These are phyloP conservation scores for Albizia julibrissin DNA, from an alignment of 306 rosid genomes.

Conservation along the genomic window DNA sequence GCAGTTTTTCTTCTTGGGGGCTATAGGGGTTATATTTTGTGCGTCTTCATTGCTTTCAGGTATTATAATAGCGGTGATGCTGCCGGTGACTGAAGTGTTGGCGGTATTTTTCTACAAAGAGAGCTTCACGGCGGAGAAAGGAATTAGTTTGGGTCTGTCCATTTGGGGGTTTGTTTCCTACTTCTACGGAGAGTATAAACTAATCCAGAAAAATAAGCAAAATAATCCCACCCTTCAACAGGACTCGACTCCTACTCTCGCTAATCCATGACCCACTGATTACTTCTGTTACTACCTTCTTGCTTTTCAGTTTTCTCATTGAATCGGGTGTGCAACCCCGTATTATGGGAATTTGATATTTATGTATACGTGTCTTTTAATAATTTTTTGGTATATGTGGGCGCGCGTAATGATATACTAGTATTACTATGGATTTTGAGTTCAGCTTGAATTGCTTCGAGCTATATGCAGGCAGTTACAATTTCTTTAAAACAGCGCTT, in stretches of 20 bases:
- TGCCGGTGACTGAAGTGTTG: conserved; percentile 60
- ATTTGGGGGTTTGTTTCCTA: conserved; percentile 86
- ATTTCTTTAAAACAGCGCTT: not conserved
- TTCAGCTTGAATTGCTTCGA: not conserved
- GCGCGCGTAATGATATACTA: too few species aligned
- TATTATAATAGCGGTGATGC: conserved; percentile 53
- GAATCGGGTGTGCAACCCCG: not conserved
- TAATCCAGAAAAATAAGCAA: conserved; percentile 31
- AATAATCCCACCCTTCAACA: conserved; percentile 5
- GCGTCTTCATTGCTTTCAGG: conserved; percentile 71
- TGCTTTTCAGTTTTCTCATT: not conserved
- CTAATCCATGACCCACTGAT: not conserved
- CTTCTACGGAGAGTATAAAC: conserved; percentile 73
- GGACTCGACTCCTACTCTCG: conserved; percentile 29
- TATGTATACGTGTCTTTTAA: not conserved
- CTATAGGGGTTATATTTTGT: conserved; percentile 71
- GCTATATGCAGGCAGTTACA: not conserved
- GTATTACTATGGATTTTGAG: not conserved
- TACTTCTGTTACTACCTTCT: not conserved
- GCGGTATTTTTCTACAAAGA: conserved; percentile 72
- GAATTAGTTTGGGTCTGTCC: conserved; percentile 67
- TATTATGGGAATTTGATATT: not conserved
- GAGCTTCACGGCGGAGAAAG: conserved; percentile 68
- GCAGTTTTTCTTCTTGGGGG: conserved; percentile 81
- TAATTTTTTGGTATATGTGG: not conserved